Percentiles rank a stretch among this genome's conserved stretches.
Evolutionary conservation across 73 alveolate genomes (phyloP).

Genomic region (Symbiodinium natans): DNA sequence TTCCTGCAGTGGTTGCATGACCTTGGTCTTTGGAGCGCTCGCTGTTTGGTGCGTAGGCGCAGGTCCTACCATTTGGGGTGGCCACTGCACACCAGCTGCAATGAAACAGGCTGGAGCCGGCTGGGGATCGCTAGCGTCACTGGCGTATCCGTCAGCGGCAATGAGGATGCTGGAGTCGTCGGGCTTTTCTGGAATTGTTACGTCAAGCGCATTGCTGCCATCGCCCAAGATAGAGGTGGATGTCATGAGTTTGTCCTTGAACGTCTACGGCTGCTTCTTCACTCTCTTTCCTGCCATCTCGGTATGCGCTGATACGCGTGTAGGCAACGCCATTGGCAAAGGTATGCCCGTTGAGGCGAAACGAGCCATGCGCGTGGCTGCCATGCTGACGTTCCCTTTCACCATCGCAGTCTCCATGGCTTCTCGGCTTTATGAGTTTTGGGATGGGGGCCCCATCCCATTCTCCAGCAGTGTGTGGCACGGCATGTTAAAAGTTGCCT

Average conservation of each 20-base stretch:
- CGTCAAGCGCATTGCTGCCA: constrained; percentile 44
- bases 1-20: constrained; percentile 24
- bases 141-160: constrained; percentile 85
- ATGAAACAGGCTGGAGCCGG: constrained; percentile 58
- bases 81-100: neutral
- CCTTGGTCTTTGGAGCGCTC: constrained; percentile 15
- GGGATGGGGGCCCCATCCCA: too few species aligned
- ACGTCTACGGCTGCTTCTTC: constrained; percentile 36
- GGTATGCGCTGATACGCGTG: constrained; percentile 61
- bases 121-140: neutral
- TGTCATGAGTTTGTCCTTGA: constrained; percentile 52
- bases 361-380: constrained; percentile 42
- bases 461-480: too few species aligned
- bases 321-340: constrained; percentile 66
- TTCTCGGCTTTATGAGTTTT: neutral
- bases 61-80: constrained; percentile 72
- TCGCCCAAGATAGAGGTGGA: constrained; percentile 72
- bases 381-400: constrained; percentile 11
- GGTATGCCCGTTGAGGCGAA: constrained; percentile 5
- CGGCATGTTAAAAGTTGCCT: too few species aligned
- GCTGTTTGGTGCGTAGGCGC: constrained; percentile 48
- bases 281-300: constrained; percentile 58
- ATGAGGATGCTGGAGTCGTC: constrained; percentile 67
- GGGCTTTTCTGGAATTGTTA: constrained; percentile 50
- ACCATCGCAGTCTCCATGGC: constrained; percentile 38